Percentiles rank a stretch among this genome's conserved stretches.
These are phyloP conservation scores for Fusarium longipes DNA, from an alignment of 2,329 filamentous ascomycete species.

Conservation along the genomic window DNA sequence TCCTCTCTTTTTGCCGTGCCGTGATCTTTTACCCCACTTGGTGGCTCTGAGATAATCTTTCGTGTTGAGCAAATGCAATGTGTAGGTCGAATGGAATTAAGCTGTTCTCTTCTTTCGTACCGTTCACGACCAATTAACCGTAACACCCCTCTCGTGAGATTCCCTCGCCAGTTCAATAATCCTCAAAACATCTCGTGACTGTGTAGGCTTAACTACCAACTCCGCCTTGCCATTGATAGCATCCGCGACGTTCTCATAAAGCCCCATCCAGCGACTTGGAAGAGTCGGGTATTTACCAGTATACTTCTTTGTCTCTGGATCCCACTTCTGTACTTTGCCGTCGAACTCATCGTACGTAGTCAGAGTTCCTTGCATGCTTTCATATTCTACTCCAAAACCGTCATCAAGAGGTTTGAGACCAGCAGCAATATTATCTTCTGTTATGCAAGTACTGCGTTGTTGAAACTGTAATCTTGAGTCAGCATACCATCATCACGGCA, in stretches of 20 bases:
- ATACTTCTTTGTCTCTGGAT: slow-evolving; percentile 49
- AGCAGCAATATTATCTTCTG: slow-evolving; percentile 37
- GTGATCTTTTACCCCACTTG: neutral
- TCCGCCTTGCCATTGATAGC: slow-evolving; percentile 54
- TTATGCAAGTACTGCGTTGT: slow-evolving; percentile 50
- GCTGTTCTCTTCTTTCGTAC: neutral
- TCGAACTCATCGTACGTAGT: slow-evolving; percentile 54
- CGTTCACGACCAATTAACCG: slow-evolving; percentile 44
- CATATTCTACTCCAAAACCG: slow-evolving; percentile 31
- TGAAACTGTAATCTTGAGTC: slow-evolving; percentile 63
- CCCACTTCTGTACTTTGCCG: slow-evolving; percentile 45
- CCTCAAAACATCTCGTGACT: slow-evolving; percentile 54
- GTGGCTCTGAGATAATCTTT: neutral
- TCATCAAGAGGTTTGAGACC: slow-evolving; percentile 28
- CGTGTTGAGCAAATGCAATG: rapidly evolving
- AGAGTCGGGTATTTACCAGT: slow-evolving; percentile 54
- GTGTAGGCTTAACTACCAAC: slow-evolving; percentile 53
- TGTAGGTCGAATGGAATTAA: no score
- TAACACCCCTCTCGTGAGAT: slow-evolving; percentile 49
- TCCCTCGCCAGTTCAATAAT: slow-evolving; percentile 54
- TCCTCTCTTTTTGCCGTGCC: neutral
- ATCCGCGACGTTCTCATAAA: slow-evolving; percentile 55
- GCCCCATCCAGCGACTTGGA: slow-evolving; percentile 53
- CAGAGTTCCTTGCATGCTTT: slow-evolving; percentile 44
- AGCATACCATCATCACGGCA: rapidly evolving